Conservation (phyloP, 768 basidiomycete genomes). For the Trametes cubensis region DNA sequence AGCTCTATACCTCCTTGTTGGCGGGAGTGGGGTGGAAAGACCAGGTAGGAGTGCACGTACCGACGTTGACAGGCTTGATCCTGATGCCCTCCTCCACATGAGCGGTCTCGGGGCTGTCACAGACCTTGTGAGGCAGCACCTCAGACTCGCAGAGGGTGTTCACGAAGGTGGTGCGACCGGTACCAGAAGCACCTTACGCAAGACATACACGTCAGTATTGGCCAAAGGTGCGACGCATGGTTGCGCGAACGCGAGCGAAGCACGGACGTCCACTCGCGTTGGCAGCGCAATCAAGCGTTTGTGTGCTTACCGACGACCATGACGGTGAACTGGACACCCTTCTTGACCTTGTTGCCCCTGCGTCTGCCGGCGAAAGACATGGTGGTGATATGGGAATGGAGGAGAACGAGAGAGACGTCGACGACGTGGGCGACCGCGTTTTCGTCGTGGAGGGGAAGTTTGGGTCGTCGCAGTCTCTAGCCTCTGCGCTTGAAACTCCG, state of each 20-base stretch:
- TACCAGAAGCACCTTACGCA: slow-evolving; percentile 86
- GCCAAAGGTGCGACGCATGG: slow-evolving; percentile 13
- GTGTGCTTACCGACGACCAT: slow-evolving; percentile 89
- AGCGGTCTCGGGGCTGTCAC: slow-evolving; percentile 82
- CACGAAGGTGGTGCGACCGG: slow-evolving; percentile 97
- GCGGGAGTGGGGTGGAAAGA: background rate
- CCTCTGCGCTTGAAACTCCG: slow-evolving; percentile 34
- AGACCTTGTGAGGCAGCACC: slow-evolving; percentile 85
- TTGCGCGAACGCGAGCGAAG: slow-evolving; percentile 17
- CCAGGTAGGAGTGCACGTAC: slow-evolving; percentile 48
- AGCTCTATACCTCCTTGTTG: slow-evolving; percentile 60
- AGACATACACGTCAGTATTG: slow-evolving; percentile 1
- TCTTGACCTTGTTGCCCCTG: slow-evolving; percentile 94
- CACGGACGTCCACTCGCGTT: slow-evolving; percentile 25
- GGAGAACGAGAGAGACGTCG: slow-evolving; percentile 26
- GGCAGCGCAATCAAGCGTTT: slow-evolving; percentile 20
- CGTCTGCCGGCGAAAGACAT: slow-evolving; percentile 89
- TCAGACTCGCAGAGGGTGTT: slow-evolving; percentile 99
- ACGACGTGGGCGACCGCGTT: slow-evolving; percentile 25
- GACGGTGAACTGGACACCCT: slow-evolving; percentile 97
- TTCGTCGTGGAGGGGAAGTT: slow-evolving; percentile 27
- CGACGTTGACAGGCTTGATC: slow-evolving; percentile 94
- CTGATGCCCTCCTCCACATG: slow-evolving; percentile 93
- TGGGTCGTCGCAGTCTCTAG: slow-evolving; percentile 22
- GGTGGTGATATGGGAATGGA: slow-evolving; percentile 17